Conservation (phyloP, 495 filamentous ascomycete species). For the Extremus antarcticus region DNA sequence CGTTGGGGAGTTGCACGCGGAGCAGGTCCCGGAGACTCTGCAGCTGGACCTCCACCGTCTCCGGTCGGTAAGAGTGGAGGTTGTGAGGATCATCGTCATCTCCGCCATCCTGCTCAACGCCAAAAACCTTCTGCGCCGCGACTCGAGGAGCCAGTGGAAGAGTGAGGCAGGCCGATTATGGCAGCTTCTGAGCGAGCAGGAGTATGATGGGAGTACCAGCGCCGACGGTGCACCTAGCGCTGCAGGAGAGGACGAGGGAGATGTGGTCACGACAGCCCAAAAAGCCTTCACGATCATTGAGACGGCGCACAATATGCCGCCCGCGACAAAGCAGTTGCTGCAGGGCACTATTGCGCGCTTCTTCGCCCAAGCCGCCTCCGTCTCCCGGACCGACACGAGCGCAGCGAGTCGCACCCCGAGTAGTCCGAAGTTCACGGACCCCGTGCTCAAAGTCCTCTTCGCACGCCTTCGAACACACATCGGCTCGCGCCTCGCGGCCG, state of each 20-base stretch:
- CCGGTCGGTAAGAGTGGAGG: slow-evolving; percentile 50
- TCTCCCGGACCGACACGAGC: slow-evolving; percentile 38
- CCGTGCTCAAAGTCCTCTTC: slow-evolving; percentile 70
- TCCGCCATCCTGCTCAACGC: slow-evolving; percentile 77
- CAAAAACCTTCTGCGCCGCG: slow-evolving; percentile 90
- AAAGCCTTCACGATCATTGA: slow-evolving; percentile 55
- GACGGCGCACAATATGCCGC: slow-evolving; percentile 68
- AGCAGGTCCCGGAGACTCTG: slow-evolving; percentile 72
- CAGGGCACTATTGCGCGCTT: slow-evolving; percentile 45
- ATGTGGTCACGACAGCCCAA: slow-evolving; percentile 40
- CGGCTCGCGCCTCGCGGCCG: slow-evolving; percentile 61
- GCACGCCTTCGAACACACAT: slow-evolving; percentile 65
- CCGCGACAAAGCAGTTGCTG: slow-evolving; percentile 48
- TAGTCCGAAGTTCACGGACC: slow-evolving; percentile 48
- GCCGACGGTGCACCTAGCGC: slow-evolving; percentile 21
- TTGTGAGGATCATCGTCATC: slow-evolving; percentile 66
- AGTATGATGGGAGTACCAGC: neutral
- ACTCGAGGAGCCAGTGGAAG: slow-evolving; percentile 83
- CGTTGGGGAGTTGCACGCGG: slow-evolving; percentile 42
- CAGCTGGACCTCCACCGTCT: slow-evolving; percentile 67
- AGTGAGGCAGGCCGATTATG: slow-evolving; percentile 67
- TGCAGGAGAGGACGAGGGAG: slow-evolving; percentile 34
- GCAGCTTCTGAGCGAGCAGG: slow-evolving; percentile 29
- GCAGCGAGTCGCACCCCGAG: no score
- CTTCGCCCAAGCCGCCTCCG: slow-evolving; percentile 33